Evolutionary conservation across 768 basidiomycete species (phyloP).

Genomic region (Candolleomyces aberdarensis): DNA sequence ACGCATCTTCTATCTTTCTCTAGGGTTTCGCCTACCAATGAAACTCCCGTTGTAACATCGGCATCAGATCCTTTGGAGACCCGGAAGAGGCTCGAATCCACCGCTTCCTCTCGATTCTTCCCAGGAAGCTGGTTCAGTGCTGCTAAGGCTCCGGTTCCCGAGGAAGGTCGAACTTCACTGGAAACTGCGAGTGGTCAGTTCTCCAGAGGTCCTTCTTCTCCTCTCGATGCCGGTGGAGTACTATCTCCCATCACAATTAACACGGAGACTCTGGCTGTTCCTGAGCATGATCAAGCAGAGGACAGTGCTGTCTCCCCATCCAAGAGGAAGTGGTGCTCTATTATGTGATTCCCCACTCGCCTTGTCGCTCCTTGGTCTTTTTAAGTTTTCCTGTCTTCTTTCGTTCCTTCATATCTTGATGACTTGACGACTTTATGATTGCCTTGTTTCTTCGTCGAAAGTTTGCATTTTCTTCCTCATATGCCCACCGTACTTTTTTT

Average conservation of each 20-base stretch:
- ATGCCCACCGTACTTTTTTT: neutral
- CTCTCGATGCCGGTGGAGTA: neutral
- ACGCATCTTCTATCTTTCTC: no score
- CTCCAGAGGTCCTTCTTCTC: conserved; percentile 23
- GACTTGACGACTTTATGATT: conserved; percentile 3
- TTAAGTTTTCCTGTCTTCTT: neutral
- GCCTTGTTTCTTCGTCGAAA: neutral
- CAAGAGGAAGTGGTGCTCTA: conserved; percentile 14
- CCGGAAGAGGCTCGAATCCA: conserved; percentile 48
- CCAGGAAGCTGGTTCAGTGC: conserved; percentile 52
- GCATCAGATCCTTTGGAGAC: conserved; percentile 2
- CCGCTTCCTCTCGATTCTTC: conserved; percentile 55
- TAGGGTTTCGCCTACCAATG: neutral
- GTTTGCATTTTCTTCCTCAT: neutral
- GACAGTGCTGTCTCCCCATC: conserved; percentile 10
- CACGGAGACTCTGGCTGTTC: conserved; percentile 8
- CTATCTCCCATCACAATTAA: conserved; percentile 1
- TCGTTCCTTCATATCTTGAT: neutral
- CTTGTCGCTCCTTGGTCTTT: neutral
- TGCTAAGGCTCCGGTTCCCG: conserved; percentile 21
- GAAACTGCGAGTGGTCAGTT: conserved; percentile 53
- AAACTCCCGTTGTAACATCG: neutral
- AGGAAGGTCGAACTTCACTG: conserved; percentile 43
- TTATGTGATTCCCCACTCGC: conserved; percentile 12
- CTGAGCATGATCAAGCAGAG: conserved; percentile 4